Percentiles rank a stretch among this genome's conserved stretches.
These are phyloP conservation scores for Coemansia sp. DNA, from an alignment of 192 early-diverging fungal species.

Conservation along the genomic window DNA sequence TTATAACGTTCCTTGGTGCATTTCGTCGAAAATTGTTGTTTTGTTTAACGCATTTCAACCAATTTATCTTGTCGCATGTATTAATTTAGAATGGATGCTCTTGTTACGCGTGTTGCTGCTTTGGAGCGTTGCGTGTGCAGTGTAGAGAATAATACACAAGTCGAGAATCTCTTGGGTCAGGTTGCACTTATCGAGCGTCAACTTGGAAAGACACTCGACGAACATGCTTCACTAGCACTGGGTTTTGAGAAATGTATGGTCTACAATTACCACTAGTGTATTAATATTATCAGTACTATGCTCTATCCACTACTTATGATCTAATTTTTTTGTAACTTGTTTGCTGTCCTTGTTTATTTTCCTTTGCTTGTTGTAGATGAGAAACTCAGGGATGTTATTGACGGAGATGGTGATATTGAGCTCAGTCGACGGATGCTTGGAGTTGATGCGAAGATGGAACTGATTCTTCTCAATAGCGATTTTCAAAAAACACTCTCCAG, in stretches of 20 bases:
- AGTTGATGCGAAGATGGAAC: conserved; percentile 37
- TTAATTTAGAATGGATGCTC: conserved; percentile 25
- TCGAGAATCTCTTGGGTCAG: conserved; percentile 24
- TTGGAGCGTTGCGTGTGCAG: conserved; percentile 41
- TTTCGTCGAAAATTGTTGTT: neutral
- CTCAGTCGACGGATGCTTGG: conserved; percentile 37
- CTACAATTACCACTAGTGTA: conserved; percentile 1
- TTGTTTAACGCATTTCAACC: conserved; percentile 5
- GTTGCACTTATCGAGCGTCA: conserved; percentile 32
- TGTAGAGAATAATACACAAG: neutral
- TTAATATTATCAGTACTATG: neutral
- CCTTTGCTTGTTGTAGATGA: conserved; percentile 17
- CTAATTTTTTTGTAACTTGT: neutral
- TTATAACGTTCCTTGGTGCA: neutral
- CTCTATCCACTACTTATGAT: neutral
- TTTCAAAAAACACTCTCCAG: conserved; percentile 28
- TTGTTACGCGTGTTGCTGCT: conserved; percentile 28
- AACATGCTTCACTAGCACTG: conserved; percentile 18
- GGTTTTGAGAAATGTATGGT: conserved; percentile 37
- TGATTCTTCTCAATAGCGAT: conserved; percentile 37
- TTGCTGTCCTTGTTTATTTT: neutral
- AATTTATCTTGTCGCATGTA: neutral
- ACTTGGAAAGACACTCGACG: conserved; percentile 21
- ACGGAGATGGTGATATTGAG: conserved; percentile 48
- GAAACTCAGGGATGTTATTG: conserved; percentile 39